Evolutionary conservation across 1,284 basidiomycete species (phyloP), one percentile per base, ranked within the genome.

Genomic region (Golubevia pallescens): DNA sequence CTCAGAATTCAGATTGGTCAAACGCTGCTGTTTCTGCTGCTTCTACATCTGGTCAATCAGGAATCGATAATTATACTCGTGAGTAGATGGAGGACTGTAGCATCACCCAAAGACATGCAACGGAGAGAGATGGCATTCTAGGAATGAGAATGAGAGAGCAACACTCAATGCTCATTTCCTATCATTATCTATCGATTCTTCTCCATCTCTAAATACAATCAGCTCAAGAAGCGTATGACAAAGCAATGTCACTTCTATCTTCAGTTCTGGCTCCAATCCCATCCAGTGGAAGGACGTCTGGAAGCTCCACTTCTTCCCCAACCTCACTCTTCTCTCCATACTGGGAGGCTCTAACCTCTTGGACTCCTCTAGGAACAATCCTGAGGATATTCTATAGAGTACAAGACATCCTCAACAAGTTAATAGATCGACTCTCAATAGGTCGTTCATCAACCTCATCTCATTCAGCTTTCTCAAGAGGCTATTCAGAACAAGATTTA

Each of bases 201-300:
- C 34, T 38, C 34, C 10, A n/a, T n/a, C n/a, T n/a, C n/a, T n/a
- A n/a, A n/a, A 5, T 38, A 5, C 34, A 5, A 4, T 10, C 34
- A 38, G 34, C 34, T 10, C 67, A 73, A 21, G 55, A 73, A 52
- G 70, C 73, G 0, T 77, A 77, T 57, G 71, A 77, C 52, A 60
- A 70, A 24, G 75, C 75, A 2, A 68, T 77, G 7, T 58, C 59
- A 1, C 62, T 76, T 0, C 67, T 77, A 0, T 68, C 73, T 14
- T 63, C 55, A 24, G 74, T 70, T 6, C 69, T 77, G 60, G 52
- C 38, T 64, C 23, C 60, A 24, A 61, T 13, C 10, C 32, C n/a
- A 7, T n/a, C 23, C 24, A 32, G 16, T 21, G 60, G 57, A 65
- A 60, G 58, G 21, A 34, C 4, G 20, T 58, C 0, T 7, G 64